Evolutionary conservation across 768 basidiomycete species (phyloP), one percentile per base, ranked within the genome.

Genomic region (Coprinopsis sp.): DNA sequence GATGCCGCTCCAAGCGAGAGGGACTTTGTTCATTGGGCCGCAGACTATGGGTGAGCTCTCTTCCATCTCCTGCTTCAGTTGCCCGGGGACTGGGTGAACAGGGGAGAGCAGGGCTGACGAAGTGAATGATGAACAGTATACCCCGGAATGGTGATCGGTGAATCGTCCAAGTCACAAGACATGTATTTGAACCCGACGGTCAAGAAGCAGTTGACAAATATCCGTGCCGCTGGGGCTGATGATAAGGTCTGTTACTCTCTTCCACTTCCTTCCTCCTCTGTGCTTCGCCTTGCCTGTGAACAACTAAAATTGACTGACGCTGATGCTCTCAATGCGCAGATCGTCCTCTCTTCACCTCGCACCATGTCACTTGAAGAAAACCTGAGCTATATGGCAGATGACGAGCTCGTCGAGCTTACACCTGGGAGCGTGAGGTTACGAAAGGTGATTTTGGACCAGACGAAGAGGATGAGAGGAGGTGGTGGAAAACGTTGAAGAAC

Each of bases 61-160:
- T n/a, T 53, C 2, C 40, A 38, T 3, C 10, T 3, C 41, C 14
- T 8, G 23, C 29, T 7, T 12, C 23, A 31, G 2, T 16, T n/a
- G 6, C 13, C 19, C 14, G 5, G 6, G 25, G 6, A 22, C n/a
- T n/a, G n/a, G n/a, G n/a, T n/a, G n/a, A n/a, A n/a, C n/a, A n/a
- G n/a, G 5, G 33, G 19, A 22, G 7, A 6, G 6, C 14, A 46
- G n/a, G 23, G 14, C 13, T 36, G 16, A 34, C 12, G 46, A 6
- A 29, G 8, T 42, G 31, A n/a, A 13, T 30, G 19, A 16, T 21
- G 29, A 27, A 33, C 45, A 73, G 74, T 76, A 18, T 76, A 76
- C 56, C 67, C 73, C 2, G 73, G 73, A 12, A 74, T 76, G 74
- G 70, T 77, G 31, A 70, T 77, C 44, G 74, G 74, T 44, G 74